These are phyloP conservation scores for Panicum hallii DNA, from an alignment of 202 grass and related monocot species.

Conservation along the genomic window DNA sequence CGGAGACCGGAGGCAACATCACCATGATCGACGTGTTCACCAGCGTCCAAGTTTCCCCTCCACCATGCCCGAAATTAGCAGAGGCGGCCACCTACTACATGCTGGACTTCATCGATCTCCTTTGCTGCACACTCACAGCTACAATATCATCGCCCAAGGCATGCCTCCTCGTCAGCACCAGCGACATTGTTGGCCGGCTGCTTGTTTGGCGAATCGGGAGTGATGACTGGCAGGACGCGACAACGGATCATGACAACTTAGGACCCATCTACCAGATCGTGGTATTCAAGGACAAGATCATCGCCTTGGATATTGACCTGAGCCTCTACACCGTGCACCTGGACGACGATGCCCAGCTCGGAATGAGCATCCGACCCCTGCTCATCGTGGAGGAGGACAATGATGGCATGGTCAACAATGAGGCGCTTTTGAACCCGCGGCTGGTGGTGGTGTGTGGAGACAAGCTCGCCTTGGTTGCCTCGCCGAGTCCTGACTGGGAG, in stretches of 20 bases:
- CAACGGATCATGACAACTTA: rapidly evolving
- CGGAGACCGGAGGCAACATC: rapidly evolving
- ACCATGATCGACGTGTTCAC: background rate
- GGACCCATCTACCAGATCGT: background rate
- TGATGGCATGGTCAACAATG: background rate
- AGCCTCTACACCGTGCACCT: background rate
- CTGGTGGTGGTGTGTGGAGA: background rate
- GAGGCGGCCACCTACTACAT: background rate
- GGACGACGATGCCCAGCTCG: background rate
- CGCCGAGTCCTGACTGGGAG: rapidly evolving
- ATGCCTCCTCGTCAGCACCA: background rate
- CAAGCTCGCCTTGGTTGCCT: background rate
- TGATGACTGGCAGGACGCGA: background rate
- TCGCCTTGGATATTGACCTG: background rate
- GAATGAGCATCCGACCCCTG: background rate
- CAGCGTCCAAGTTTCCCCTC: background rate
- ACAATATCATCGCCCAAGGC: background rate
- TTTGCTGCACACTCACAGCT: background rate
- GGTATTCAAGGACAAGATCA: background rate
- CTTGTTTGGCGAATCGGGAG: background rate
- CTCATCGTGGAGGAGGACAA: background rate
- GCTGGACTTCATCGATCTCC: background rate
- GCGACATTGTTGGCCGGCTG: background rate
- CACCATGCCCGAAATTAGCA: background rate
- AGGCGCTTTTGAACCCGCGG: background rate